phyloP scores from a whole-genome alignment of 78 protist genomes.

The Protostelium mycophagum region DNA sequence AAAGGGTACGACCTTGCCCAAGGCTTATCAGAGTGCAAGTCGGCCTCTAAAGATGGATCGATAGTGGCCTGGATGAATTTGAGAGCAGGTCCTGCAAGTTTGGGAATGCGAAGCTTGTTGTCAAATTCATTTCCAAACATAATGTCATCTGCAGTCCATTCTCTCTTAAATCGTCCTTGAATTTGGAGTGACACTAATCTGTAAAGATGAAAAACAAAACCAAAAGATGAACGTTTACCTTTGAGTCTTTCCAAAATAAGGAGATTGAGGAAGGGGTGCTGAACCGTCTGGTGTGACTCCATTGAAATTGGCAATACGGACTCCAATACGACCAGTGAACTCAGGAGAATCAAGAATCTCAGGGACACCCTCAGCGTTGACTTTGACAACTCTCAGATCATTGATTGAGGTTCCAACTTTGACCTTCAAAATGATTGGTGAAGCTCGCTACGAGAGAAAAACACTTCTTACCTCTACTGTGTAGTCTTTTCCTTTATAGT shows the following conservation, averaged over 20 bases:
- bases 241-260: neutral
- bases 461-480: neutral
- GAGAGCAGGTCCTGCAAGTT: neutral
- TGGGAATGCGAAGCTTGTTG: neutral
- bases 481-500: neutral
- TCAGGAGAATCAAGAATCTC: neutral
- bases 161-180: neutral
- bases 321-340: neutral
- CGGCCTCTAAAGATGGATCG: neutral
- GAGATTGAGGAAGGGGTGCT: neutral
- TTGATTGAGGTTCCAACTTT: neutral
- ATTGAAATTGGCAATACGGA: neutral
- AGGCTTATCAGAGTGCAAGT: neutral
- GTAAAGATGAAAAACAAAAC: neutral
- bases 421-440: neutral
- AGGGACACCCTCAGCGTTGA: neutral
- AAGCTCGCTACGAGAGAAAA: neutral
- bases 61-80: neutral
- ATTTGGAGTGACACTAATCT: neutral
- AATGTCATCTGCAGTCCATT: neutral
- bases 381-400: neutral
- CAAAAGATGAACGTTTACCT: neutral
- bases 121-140: neutral
- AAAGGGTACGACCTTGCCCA: neutral
- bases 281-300: neutral